A percentile compares a stretch with the other conserved stretches of the same genome.
Conservation (phyloP, 176 grass and related monocot genomes). For the Metroxylon sagu region DNA sequence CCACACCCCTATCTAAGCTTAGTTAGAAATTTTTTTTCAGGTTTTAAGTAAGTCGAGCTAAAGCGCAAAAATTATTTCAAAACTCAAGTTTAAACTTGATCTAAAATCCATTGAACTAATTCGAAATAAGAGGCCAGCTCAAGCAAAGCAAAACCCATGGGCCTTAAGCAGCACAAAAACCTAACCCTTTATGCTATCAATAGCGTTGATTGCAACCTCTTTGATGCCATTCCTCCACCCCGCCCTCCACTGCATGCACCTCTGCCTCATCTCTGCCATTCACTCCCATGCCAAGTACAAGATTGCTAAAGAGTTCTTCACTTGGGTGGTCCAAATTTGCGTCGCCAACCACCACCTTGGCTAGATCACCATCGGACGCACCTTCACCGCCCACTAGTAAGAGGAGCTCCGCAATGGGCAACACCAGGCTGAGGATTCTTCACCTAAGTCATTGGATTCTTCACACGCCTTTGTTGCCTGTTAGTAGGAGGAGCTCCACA, state of each 20-base stretch:
- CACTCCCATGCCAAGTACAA: constrained; percentile 67
- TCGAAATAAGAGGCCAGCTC: no score
- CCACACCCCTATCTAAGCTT: no score
- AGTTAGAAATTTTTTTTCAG: no score
- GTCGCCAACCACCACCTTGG: constrained; percentile 79
- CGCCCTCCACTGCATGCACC: constrained; percentile 66
- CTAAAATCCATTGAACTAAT: no score
- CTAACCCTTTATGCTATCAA: constrained; percentile 74
- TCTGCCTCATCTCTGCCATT: constrained; percentile 59
- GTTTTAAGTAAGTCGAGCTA: no score
- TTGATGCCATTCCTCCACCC: constrained; percentile 45
- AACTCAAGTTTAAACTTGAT: no score
- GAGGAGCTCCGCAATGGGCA: constrained; percentile 81
- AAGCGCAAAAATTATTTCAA: no score
- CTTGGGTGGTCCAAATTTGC: constrained; percentile 93
- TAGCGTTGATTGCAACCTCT: constrained; percentile 58
- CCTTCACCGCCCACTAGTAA: constrained; percentile 66
- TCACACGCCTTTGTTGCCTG: constrained; percentile 56
- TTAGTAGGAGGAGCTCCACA: no score
- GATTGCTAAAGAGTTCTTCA: constrained; percentile 80
- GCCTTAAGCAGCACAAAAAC: background rate
- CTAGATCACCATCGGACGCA: constrained; percentile 77
- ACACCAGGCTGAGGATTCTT: constrained; percentile 37
- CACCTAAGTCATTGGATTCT: background rate
- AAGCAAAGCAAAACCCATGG: no score